Evolutionary conservation across 2,329 filamentous ascomycete genomes (phyloP).

Genomic region (Chaetomium sp.): DNA sequence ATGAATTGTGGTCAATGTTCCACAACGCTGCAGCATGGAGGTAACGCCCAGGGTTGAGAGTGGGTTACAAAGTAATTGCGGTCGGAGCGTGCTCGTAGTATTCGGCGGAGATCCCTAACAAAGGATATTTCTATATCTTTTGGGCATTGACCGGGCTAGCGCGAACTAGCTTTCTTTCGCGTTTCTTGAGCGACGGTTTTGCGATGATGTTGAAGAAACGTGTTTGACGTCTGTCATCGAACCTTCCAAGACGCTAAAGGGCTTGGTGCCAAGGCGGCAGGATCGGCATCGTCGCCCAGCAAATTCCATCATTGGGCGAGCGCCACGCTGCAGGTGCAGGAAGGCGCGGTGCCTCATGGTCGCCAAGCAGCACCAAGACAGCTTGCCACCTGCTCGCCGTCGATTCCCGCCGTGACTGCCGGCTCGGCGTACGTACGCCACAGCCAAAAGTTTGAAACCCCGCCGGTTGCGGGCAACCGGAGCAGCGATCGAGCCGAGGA

Average conservation of each 20-base stretch:
- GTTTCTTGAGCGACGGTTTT: slow-evolving; percentile 1
- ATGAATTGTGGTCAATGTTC: slow-evolving; percentile 10
- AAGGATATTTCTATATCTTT: background rate
- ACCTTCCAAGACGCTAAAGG: slow-evolving; percentile 23
- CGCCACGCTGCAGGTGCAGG: slow-evolving; percentile 11
- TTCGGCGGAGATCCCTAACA: background rate
- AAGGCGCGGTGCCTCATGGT: slow-evolving; percentile 9
- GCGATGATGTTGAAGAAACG: slow-evolving; percentile 19
- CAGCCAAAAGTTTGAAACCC: background rate
- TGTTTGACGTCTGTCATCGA: slow-evolving; percentile 15
- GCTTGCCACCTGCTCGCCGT: slow-evolving; percentile 6
- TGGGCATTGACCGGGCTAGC: background rate
- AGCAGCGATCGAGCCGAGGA: slow-evolving; percentile 7
- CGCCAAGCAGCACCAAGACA: slow-evolving; percentile 13
- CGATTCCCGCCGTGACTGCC: slow-evolving; percentile 25
- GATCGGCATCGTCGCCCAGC: slow-evolving; percentile 12
- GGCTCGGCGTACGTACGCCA: slow-evolving; percentile 28
- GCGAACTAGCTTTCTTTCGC: background rate
- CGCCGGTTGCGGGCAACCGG: slow-evolving; percentile 16
- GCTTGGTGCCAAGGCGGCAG: slow-evolving; percentile 23
- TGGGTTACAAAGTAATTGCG: slow-evolving; percentile 1
- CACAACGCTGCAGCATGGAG: background rate
- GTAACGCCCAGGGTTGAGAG: background rate
- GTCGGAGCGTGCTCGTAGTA: background rate
- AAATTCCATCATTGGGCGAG: slow-evolving; percentile 1